Evolutionary conservation across 2,329 filamentous ascomycete genomes (phyloP).

Genomic region (Pyrenophora graminea): DNA sequence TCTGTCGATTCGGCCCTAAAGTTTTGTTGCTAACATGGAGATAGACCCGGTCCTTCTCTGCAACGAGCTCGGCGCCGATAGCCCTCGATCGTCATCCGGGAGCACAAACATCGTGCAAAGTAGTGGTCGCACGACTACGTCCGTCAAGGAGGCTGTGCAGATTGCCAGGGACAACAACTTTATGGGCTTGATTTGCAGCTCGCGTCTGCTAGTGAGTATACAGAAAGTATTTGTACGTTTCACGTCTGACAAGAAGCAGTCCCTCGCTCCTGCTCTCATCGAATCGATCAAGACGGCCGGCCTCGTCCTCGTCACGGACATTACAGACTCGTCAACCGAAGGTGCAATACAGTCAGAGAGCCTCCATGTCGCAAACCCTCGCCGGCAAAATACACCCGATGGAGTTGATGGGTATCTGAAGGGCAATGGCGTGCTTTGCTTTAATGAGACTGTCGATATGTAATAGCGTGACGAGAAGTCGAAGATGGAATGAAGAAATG

Average conservation of each 20-base stretch:
- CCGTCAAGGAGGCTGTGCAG: slow-evolving; percentile 91
- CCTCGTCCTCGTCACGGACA: slow-evolving; percentile 87
- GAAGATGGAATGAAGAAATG: neutral
- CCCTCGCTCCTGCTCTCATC: slow-evolving; percentile 88
- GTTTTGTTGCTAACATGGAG: slow-evolving; percentile 14
- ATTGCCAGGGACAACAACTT: slow-evolving; percentile 96
- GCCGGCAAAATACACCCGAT: slow-evolving; percentile 63
- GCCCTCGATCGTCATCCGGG: slow-evolving; percentile 41
- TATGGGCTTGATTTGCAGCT: slow-evolving; percentile 94
- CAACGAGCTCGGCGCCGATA: slow-evolving; percentile 80
- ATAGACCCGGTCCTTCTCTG: slow-evolving; percentile 87
- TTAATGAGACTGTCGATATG: slow-evolving; percentile 80
- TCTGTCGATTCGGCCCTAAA: neutral
- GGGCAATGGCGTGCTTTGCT: slow-evolving; percentile 83
- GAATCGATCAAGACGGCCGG: slow-evolving; percentile 94
- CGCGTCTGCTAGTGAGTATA: slow-evolving; percentile 74
- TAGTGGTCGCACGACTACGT: slow-evolving; percentile 75
- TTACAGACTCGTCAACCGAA: slow-evolving; percentile 61
- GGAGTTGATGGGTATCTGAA: slow-evolving; percentile 87
- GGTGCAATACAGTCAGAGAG: slow-evolving; percentile 34
- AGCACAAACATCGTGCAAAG: slow-evolving; percentile 54
- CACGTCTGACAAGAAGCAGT: slow-evolving; percentile 56
- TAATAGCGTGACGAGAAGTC: slow-evolving; percentile 13
- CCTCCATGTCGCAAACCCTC: slow-evolving; percentile 49
- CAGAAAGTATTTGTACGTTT: neutral